Base-by-base conservation (phyloP, 805 yeast species). In the Candida pseudofarinosa region DNA sequence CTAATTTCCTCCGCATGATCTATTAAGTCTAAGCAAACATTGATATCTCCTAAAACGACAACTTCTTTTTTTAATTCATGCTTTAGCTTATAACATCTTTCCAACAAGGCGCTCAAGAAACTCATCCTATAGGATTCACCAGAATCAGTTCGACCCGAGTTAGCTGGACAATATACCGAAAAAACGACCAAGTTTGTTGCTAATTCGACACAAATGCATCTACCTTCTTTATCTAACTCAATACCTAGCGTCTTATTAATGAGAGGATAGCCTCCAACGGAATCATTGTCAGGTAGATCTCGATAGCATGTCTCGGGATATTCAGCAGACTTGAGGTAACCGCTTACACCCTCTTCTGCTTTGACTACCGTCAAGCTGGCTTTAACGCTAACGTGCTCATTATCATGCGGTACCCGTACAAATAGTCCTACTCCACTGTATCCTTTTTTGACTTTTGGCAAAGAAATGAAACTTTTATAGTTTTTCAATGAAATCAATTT, bases 311-410 rank as follows among this genome's bases (percentile, higher is more conserved):
- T 32, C 14, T 30, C 41, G n/a, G 35, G 41, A 35, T 42, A 38
- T 19, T 42, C 45, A 2, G 54, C 53, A 8, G 53, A 45, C 23
- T 50, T 50, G 20, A 80, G 56, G 46, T 67, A 63, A 0, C 98
- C 99, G 0, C 97, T 85, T 5, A 93, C 68, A 0, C 99, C 99
- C 60, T 91, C 96, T 57, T 93, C 98, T 0, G 90, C 97, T 49
- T 77, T 79, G 2, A 76, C 39, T 1, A 88, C 88, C 2, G 71
- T 63, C 19, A 89, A 56, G 2, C 72, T 58, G 15, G 58, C 55
- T 40, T 53, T 58, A 15, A 59, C 51, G 1, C 23, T 34, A 1
- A 60, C 56, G 0, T 75, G 60, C 19, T 83, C 85, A 8, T 59
- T 61, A 0, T 61, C 63, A 1, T 55, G 52, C 1, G 83, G 79